phyloP scores from a whole-genome alignment of 495 filamentous ascomycete genomes.

The Daldinia decipiens region DNA sequence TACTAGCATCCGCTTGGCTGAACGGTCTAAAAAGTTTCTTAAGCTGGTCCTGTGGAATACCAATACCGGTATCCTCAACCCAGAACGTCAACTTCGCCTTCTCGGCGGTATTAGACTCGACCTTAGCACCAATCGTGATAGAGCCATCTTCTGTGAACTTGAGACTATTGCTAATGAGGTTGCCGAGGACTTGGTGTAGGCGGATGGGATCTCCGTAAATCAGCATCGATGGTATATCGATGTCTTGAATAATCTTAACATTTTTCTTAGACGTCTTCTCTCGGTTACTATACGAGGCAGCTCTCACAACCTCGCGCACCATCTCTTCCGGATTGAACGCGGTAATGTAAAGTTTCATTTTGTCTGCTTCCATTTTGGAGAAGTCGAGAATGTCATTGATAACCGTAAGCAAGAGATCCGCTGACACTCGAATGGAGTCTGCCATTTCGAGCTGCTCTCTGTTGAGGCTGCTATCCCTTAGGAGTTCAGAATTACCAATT shows the following conservation, averaged over 20 bases:
- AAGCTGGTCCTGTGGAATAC: constrained; percentile 82
- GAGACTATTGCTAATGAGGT: constrained; percentile 90
- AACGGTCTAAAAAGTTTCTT: constrained; percentile 90
- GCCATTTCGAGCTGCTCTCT: constrained; percentile 89
- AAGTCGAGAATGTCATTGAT: constrained; percentile 97
- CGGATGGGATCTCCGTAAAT: constrained; percentile 91
- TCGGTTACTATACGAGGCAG: constrained; percentile 82
- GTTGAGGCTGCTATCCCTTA: constrained; percentile 79
- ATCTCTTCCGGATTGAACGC: constrained; percentile 87
- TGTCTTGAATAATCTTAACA: constrained; percentile 73
- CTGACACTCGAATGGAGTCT: constrained; percentile 91
- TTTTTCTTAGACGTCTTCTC: constrained; percentile 72
- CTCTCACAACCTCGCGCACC: constrained; percentile 86
- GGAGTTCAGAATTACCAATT: constrained; percentile 87
- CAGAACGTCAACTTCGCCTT: constrained; percentile 80
- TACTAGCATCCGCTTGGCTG: constrained; percentile 88
- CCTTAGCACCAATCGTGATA: constrained; percentile 78
- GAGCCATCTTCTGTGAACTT: constrained; percentile 91
- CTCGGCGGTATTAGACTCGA: constrained; percentile 74
- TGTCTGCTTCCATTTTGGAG: constrained; percentile 92
- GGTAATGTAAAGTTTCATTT: constrained; percentile 91
- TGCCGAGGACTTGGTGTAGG: constrained; percentile 92
- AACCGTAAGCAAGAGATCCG: constrained; percentile 87
- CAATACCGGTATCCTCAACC: constrained; percentile 91
- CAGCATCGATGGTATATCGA: constrained; percentile 78